Evolutionary conservation across 73 alveolate species (phyloP).

Genomic region (Symbiodinium pilosum): DNA sequence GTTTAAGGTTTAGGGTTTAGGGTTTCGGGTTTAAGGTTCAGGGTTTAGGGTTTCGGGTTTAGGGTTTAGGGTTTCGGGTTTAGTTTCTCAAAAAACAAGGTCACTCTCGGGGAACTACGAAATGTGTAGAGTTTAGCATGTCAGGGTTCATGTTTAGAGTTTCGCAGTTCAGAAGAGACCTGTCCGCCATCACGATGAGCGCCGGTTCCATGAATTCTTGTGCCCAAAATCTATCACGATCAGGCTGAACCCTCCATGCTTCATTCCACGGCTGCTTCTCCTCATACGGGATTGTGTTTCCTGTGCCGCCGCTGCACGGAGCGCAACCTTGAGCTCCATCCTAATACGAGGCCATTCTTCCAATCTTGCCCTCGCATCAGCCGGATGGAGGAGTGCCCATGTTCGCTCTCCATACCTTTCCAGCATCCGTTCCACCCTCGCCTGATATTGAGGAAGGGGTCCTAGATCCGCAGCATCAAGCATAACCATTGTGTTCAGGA

Average conservation of each 20-base stretch:
- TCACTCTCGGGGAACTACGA: too few relatives aligned
- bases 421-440: neutral
- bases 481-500: neutral
- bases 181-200: too few relatives aligned
- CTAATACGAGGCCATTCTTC: conserved; percentile 15
- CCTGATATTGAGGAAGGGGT: neutral
- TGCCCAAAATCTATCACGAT: conserved; percentile 6
- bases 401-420: conserved; percentile 15
- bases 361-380: conserved; percentile 5
- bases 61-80: too few relatives aligned
- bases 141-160: too few relatives aligned
- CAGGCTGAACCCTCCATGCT: neutral
- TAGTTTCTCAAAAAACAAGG: too few relatives aligned
- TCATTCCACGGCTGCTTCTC: conserved; percentile 25
- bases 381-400: conserved; percentile 38
- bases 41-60: too few relatives aligned
- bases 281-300: neutral
- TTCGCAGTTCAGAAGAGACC: too few relatives aligned
- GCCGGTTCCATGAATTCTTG: conserved; percentile 36
- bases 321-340: conserved; percentile 20
- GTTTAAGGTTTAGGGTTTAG: too few relatives aligned
- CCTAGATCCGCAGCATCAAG: conserved; percentile 9
- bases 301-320: neutral
- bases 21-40: too few relatives aligned
- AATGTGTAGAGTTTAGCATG: too few relatives aligned